Evolutionary conservation across 352 stramenopile genomes (phyloP).

Genomic region (Pelagophyceae sp.): DNA sequence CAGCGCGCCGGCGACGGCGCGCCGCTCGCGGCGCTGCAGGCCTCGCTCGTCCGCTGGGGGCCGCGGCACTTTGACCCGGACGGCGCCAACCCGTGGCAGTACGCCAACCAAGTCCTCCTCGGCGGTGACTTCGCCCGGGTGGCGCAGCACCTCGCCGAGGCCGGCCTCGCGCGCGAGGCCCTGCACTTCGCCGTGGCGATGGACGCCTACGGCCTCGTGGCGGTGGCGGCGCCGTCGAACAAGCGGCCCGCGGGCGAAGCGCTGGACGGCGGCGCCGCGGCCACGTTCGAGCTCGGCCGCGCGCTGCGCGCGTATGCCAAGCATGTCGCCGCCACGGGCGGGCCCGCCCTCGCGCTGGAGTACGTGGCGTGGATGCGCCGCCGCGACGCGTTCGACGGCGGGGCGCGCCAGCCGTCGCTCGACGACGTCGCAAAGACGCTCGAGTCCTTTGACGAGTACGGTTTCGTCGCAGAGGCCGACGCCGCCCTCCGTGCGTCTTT

Average conservation of each 20-base stretch:
- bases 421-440: neutral
- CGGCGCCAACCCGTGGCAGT: neutral
- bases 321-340: neutral
- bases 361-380: neutral
- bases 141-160: neutral
- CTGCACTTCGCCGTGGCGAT: neutral
- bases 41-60: neutral
- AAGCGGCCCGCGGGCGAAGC: neutral
- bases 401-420: neutral
- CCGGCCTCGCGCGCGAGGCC: neutral
- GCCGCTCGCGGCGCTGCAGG: neutral
- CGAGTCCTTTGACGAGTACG: neutral
- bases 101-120: neutral
- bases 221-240: neutral
- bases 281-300: neutral
- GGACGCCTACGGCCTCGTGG: neutral
- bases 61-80: neutral
- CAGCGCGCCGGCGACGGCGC: neutral
- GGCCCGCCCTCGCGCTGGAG: neutral
- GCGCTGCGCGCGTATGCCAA: neutral
- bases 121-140: neutral
- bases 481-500: no score
- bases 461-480: neutral
- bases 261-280: no score
- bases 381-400: neutral